Conservation (phyloP, 73 alveolate species). For the Paramecium primaurelia region DNA sequence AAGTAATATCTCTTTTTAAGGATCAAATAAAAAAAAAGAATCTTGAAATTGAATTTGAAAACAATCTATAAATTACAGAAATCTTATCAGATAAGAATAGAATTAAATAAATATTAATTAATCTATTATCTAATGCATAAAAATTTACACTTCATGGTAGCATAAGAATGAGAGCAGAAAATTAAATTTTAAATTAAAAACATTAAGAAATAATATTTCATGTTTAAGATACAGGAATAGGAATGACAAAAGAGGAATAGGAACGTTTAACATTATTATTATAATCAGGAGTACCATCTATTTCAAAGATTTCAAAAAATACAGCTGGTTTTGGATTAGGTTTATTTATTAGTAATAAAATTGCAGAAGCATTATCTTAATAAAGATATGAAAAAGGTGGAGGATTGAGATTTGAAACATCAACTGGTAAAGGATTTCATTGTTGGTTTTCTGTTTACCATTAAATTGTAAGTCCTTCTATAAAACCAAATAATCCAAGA, state of each 20-base stretch:
- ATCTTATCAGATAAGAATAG: conserved; percentile 7
- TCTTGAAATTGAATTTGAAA: background rate
- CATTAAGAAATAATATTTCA: background rate
- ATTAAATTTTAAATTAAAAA: background rate
- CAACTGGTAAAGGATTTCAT: background rate
- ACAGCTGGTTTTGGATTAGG: conserved; percentile 48
- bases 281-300: conserved; percentile 6
- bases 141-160: background rate
- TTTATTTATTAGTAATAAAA: conserved; percentile 2
- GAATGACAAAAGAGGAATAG: conserved; percentile 36
- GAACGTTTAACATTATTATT: background rate
- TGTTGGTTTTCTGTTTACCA: conserved; percentile 14
- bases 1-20: background rate
- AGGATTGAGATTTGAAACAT: background rate
- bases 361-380: conserved; percentile 1
- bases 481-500: background rate
- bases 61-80: background rate
- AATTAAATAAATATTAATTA: background rate
- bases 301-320: background rate
- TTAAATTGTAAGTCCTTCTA: background rate
- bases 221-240: conserved; percentile 39
- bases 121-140: conserved; percentile 20
- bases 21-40: background rate
- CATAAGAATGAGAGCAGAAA: background rate
- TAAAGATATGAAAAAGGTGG: conserved; percentile 27